Percentiles rank a stretch among this genome's conserved stretches.
These are phyloP conservation scores for Ustilago bromivora DNA, from an alignment of 1,284 basidiomycete species.

Conservation along the genomic window DNA sequence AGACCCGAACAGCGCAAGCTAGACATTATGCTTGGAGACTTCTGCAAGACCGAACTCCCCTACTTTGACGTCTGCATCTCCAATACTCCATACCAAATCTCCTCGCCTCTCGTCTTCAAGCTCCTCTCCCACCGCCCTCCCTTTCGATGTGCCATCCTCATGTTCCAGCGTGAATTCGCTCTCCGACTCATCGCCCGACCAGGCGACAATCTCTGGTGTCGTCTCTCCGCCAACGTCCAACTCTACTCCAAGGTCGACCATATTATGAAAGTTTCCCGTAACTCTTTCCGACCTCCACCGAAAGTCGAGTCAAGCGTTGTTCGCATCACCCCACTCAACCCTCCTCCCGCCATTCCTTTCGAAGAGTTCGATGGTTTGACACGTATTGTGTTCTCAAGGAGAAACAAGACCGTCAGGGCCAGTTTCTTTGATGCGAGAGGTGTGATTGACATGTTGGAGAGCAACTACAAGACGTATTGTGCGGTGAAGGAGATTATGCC, in stretches of 20 bases:
- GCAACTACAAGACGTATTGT: conserved; percentile 94
- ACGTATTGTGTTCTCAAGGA: conserved; percentile 86
- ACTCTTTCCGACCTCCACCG: conserved; percentile 96
- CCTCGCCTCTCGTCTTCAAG: conserved; percentile 96
- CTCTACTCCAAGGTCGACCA: conserved; percentile 95
- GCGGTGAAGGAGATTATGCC: conserved; percentile 75
- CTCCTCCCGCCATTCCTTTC: conserved; percentile 93
- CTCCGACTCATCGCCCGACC: conserved; percentile 89
- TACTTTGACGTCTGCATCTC: conserved; percentile 99
- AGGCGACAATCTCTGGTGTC: conserved; percentile 87
- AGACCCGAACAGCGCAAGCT: conserved; percentile 95
- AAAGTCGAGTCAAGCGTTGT: conserved; percentile 94
- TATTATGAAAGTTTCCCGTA: conserved; percentile 94
- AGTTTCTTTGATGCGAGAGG: conserved; percentile 87
- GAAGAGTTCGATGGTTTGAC: conserved; percentile 97
- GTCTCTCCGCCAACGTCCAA: conserved; percentile 95
- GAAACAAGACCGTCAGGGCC: conserved; percentile 90
- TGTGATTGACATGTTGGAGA: conserved; percentile 92
- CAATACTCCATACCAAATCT: conserved; percentile 99
- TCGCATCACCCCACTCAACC: conserved; percentile 89
- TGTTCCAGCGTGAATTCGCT: conserved; percentile 99
- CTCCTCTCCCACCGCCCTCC: conserved; percentile 94
- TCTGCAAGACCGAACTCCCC: conserved; percentile 94
- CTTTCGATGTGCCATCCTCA: conserved; percentile 93
- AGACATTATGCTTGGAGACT: conserved; percentile 94